Base-by-base conservation (phyloP, 768 basidiomycete species). In the Phaeotremella fagi region DNA sequence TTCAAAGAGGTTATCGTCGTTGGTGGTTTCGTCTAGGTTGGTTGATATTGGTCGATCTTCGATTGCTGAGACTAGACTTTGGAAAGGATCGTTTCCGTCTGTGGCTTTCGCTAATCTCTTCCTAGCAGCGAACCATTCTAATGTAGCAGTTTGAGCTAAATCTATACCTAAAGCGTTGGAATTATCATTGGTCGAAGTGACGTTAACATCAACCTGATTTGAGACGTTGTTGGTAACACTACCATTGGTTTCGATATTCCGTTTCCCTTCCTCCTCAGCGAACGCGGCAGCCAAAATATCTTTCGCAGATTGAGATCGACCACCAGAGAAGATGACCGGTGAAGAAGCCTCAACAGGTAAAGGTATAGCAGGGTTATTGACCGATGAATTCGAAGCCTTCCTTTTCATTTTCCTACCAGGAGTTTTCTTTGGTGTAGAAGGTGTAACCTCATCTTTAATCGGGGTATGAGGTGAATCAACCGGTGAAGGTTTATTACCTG, bases 1-100 rank as follows among this genome's bases (percentile, higher is more conserved):
- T 6, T 41, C 66, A 97, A 75, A 37, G 91, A 81, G 71, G 80
- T 79, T 6, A 84, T 85, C 22, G 6, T 41, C 38, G 20, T 11
- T 18, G 7, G 9, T 20, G 22, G 38, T 41, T 18, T 11, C 7
- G 6, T 12, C 7, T 7, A 41, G 18, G 6, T 11, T 7, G 7
- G 38, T 6, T 12, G 38, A 41, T n/a, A n/a, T 9, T 35, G 33
- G 11, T 20, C 38, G 38, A 41, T 41, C 38, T 22, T 41, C 38
- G 7, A 41, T 20, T 12, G 38, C 38, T 22, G 12, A 11, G 12
- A 41, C 22, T 11, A 41, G 38, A 6, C 22, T 11, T 22, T 41
- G 12, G 38, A 41, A 41, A 9, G 38, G 38, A 41, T 41, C 38
- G 12, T 11, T 20, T 11, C 38, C 38, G 22, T 41, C 38, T 22